Evolutionary conservation across 1,284 basidiomycete species (phyloP).

Genomic region (Microbotryomycetes sp.): DNA sequence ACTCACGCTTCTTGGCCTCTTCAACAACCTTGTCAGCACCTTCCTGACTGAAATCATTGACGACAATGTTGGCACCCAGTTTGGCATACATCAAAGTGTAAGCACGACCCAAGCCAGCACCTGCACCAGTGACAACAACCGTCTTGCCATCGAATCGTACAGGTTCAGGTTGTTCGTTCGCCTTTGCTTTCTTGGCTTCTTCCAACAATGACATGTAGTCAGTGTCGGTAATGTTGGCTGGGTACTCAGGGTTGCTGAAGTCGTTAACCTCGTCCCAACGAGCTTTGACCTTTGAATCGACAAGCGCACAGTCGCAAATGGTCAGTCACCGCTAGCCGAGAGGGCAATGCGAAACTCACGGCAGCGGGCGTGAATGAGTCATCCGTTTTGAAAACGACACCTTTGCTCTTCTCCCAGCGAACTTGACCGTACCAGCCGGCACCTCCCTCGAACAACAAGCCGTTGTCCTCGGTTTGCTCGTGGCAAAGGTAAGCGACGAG

Average conservation of each 20-base stretch:
- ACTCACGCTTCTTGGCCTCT: constrained; percentile 70
- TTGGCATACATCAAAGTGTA: constrained; percentile 87
- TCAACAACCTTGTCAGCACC: constrained; percentile 78
- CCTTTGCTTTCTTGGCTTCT: constrained; percentile 57
- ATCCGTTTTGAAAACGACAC: constrained; percentile 82
- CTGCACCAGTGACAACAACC: constrained; percentile 88
- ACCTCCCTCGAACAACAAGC: constrained; percentile 87
- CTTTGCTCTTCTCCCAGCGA: constrained; percentile 86
- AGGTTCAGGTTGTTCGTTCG: constrained; percentile 67
- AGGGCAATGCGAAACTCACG: constrained; percentile 46
- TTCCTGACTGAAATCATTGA: constrained; percentile 78
- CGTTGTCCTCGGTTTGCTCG: constrained; percentile 56
- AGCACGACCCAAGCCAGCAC: constrained; percentile 82
- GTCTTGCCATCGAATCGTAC: constrained; percentile 86
- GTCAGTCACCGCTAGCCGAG: background rate
- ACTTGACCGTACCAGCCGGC: constrained; percentile 90
- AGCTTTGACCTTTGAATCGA: constrained; percentile 56
- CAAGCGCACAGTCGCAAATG: background rate
- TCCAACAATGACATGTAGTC: constrained; percentile 56
- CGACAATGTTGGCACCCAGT: constrained; percentile 90
- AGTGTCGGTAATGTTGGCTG: constrained; percentile 59
- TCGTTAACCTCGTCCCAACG: constrained; percentile 77
- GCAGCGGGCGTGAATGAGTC: constrained; percentile 88
- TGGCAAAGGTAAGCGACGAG: constrained; percentile 61
- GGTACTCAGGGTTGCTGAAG: constrained; percentile 69